These are phyloP conservation scores for Erucastrum elatum DNA, from an alignment of 345 rosid species.

Conservation along the genomic window DNA sequence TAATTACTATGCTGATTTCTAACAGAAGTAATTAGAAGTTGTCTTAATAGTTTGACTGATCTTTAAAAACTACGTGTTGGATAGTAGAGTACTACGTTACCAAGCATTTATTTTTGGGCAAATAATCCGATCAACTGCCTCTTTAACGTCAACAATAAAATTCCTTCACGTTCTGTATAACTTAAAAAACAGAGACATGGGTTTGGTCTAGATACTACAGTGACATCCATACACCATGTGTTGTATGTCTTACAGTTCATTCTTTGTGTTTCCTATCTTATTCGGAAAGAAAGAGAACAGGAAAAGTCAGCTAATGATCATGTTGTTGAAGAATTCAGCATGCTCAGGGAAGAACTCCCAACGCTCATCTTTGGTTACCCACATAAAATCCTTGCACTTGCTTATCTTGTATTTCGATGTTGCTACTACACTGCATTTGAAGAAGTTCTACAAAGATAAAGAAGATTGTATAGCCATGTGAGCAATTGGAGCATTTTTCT, in stretches of 20 bases:
- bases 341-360: constrained; percentile 81
- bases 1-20: too few species aligned
- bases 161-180: constrained; percentile 14
- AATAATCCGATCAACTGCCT: constrained; percentile 48
- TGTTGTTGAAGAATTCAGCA: constrained; percentile 70
- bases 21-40: too few species aligned
- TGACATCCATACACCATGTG: background rate
- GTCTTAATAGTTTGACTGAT: too few species aligned
- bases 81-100: too few species aligned
- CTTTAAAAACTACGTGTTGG: constrained; percentile 46
- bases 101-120: too few species aligned
- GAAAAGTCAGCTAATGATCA: constrained; percentile 71
- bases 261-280: background rate
- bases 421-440: constrained; percentile 87
- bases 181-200: background rate
- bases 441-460: constrained; percentile 63
- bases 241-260: background rate
- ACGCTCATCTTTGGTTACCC: constrained; percentile 95
- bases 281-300: background rate
- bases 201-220: constrained; percentile 19
- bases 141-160: background rate
- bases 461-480: constrained; percentile 49
- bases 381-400: constrained; percentile 72
- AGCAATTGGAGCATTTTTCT: constrained; percentile 78
- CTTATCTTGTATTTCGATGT: constrained; percentile 60